Conservation (phyloP, 495 filamentous ascomycete genomes). For the Lasiosphaeria miniovina region DNA sequence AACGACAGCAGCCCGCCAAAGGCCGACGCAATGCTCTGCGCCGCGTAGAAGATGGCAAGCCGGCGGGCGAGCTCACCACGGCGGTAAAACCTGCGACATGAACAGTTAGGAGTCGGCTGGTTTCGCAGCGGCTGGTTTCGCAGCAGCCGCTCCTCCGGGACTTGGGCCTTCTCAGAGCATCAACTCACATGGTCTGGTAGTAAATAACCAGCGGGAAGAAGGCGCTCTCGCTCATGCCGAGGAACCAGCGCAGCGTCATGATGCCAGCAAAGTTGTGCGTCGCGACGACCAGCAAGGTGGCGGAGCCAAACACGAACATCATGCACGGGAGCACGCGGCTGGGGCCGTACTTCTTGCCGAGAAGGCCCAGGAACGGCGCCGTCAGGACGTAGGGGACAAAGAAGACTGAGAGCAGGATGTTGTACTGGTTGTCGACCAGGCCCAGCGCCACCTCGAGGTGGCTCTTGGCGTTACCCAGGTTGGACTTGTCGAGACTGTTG, state of each 20-base stretch:
- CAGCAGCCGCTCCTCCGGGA: background rate
- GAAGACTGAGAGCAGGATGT: slow-evolving; percentile 68
- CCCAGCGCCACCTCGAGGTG: slow-evolving; percentile 34
- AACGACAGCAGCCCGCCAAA: slow-evolving; percentile 73
- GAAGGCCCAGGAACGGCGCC: slow-evolving; percentile 63
- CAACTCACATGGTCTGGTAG: slow-evolving; percentile 34
- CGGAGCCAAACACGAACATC: slow-evolving; percentile 65
- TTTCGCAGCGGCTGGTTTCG: background rate
- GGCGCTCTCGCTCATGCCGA: slow-evolving; percentile 69
- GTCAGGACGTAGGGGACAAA: slow-evolving; percentile 75
- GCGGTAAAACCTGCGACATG: slow-evolving; percentile 57
- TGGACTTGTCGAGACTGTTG: slow-evolving; percentile 64
- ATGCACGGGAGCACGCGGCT: slow-evolving; percentile 60
- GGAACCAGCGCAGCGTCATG: slow-evolving; percentile 62
- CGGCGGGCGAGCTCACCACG: slow-evolving; percentile 73
- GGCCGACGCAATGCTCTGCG: slow-evolving; percentile 68
- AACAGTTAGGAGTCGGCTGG: background rate
- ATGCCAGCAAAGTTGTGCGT: slow-evolving; percentile 63
- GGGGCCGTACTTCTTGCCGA: slow-evolving; percentile 66
- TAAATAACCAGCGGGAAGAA: slow-evolving; percentile 69
- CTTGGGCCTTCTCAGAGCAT: background rate
- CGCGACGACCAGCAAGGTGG: slow-evolving; percentile 52
- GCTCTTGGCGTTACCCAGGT: slow-evolving; percentile 71
- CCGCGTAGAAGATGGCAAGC: slow-evolving; percentile 76
- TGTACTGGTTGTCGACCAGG: slow-evolving; percentile 65